Evolutionary conservation across 768 basidiomycete species (phyloP), one percentile per base, ranked within the genome.

Genomic region (Tulasnella sp.): DNA sequence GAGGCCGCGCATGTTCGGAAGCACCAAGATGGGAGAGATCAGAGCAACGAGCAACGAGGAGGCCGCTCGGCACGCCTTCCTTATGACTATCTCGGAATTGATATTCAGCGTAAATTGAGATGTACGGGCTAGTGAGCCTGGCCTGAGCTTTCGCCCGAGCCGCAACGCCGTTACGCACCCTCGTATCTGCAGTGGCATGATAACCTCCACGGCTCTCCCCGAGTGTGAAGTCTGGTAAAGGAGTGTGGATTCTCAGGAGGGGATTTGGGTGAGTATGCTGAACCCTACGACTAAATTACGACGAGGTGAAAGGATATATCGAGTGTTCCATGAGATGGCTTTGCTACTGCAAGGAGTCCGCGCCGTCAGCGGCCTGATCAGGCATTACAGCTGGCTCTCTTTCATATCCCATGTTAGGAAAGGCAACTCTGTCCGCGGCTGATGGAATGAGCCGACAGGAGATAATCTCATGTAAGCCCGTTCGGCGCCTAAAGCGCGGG

Each of bases 51-150:
- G 34, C 74, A 75, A 75, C 74, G 74, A 75, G 74, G 74, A 69
- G 31, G 28, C 16, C 31, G 64, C 64, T 37, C 64, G 64, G 64
- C 64, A 69, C 34, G 31, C 28, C 64, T 69, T 69, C 64, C 64
- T 37, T 69, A n/a, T 75, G 74, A 75, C 74, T 75, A 75, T 75
- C 64, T 37, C 74, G 74, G 74, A 75, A 24, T 75, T 75, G 74
- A 75, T 48, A 48, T 40, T 48, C 41, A 48, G 31, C 12, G 74
- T 75, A 75, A 75, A 75, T 42, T 75, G 74, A 75, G 74, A 75
- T 75, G 74, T 48, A 22, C 40, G 74, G 41, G 74, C 74, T 75
- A 48, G 74, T 42, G 46, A 42, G 74, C n/a, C 41, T 75, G 34
- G 40, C 41, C n/a, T 42, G 40, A 40, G 22, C 46, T 42, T 28